These are phyloP conservation scores for Arabidopsis lyrata DNA, from an alignment of 441 rosid genomes.

Conservation along the genomic window DNA sequence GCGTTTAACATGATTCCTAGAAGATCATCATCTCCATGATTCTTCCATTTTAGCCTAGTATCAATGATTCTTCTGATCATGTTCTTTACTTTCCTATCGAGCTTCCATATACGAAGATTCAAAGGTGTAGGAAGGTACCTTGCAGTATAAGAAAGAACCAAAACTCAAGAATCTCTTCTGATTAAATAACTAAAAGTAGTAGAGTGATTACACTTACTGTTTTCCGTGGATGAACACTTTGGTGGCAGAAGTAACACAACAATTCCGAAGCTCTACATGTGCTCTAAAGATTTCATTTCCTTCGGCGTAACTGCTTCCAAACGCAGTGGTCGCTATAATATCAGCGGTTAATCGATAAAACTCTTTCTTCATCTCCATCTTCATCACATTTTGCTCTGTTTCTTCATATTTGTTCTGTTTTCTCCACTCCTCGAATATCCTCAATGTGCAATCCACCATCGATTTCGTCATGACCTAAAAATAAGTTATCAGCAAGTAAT, in stretches of 20 bases:
- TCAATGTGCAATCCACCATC: constrained; percentile 45
- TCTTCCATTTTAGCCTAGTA: constrained; percentile 35
- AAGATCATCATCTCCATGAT: constrained; percentile 63
- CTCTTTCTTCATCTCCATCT: constrained; percentile 40
- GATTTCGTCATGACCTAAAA: constrained; percentile 37
- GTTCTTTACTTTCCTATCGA: constrained; percentile 48
- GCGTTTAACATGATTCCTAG: constrained; percentile 55
- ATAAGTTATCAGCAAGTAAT: neutral
- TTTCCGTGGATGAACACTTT: constrained; percentile 53
- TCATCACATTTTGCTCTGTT: constrained; percentile 2
- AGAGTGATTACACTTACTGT: constrained; percentile 47
- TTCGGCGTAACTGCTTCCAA: constrained; percentile 54
- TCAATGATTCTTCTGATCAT: constrained; percentile 42
- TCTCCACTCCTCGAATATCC: constrained; percentile 30
- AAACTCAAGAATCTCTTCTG: neutral
- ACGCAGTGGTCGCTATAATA: constrained; percentile 59
- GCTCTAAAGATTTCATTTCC: constrained; percentile 30
- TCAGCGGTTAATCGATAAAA: constrained; percentile 49
- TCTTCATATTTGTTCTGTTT: neutral
- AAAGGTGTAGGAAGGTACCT: constrained; percentile 59
- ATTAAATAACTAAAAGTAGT: neutral
- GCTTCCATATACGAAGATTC: constrained; percentile 56
- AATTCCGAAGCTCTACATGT: constrained; percentile 26
- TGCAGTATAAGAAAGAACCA: neutral
- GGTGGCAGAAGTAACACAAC: constrained; percentile 15